Evolutionary conservation across 352 stramenopile genomes (phyloP).

Genomic region (Phytophthora colocasiae): DNA sequence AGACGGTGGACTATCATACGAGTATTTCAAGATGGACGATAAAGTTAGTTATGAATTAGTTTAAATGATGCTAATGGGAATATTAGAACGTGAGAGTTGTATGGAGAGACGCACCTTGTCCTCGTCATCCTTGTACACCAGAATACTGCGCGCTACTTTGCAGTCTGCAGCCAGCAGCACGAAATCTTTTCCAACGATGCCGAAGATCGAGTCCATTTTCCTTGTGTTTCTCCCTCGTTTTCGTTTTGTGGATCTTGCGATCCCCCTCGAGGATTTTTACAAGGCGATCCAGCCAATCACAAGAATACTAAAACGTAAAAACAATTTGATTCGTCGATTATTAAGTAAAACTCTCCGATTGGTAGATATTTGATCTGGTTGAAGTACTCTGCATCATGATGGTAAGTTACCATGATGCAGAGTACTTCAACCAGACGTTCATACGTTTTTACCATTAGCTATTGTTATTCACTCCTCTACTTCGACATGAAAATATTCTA

Average conservation of each 20-base stretch:
- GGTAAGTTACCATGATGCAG: no score
- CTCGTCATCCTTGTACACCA: conserved; percentile 94
- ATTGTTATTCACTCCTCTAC: no score
- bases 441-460: no score
- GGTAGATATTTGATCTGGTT: conserved; percentile 11
- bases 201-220: conserved; percentile 90
- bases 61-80: not conserved
- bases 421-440: no score
- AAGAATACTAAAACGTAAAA: not conserved
- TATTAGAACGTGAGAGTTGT: not conserved
- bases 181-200: conserved; percentile 92
- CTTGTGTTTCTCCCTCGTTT: conserved; percentile 37
- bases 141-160: conserved; percentile 91
- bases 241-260: conserved; percentile 39
- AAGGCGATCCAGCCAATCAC: conserved; percentile 7
- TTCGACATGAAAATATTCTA: no score
- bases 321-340: conserved; percentile 1
- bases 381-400: not conserved
- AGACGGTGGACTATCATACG: conserved; percentile 59
- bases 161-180: conserved; percentile 91
- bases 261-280: conserved; percentile 9
- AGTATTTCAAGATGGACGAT: not conserved
- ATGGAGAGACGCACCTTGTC: conserved; percentile 79
- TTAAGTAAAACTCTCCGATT: conserved; percentile 7
- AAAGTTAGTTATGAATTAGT: conserved; percentile 9